A percentile compares a stretch with the other conserved stretches of the same genome.
Evolutionary conservation across 2,329 filamentous ascomycete genomes (phyloP).

Genomic region (Tolypocladium endophyticum): DNA sequence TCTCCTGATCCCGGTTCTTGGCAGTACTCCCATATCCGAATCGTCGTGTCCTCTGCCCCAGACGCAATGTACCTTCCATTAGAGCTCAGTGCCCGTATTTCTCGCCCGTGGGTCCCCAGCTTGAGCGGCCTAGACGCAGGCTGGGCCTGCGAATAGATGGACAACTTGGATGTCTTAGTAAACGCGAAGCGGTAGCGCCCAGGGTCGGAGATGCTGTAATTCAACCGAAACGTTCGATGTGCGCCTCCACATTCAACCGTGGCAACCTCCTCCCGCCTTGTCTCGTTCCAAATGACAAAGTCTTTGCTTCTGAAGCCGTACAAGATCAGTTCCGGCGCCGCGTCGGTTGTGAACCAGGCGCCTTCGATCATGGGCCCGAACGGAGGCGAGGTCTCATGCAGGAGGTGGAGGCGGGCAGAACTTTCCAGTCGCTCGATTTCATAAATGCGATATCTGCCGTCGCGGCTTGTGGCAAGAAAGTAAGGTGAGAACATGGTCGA

Average conservation of each 20-base stretch:
- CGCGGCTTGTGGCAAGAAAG: slow-evolving; percentile 64
- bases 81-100: slow-evolving; percentile 52
- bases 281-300: slow-evolving; percentile 77
- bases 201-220: slow-evolving; percentile 17
- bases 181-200: slow-evolving; percentile 51
- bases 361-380: slow-evolving; percentile 71
- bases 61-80: slow-evolving; percentile 42
- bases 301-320: slow-evolving; percentile 72
- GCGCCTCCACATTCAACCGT: slow-evolving; percentile 74
- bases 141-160: slow-evolving; percentile 32
- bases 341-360: slow-evolving; percentile 41
- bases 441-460: slow-evolving; percentile 65
- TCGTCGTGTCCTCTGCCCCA: slow-evolving; percentile 61
- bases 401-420: slow-evolving; percentile 27
- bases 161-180: slow-evolving; percentile 54
- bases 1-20: slow-evolving; percentile 1
- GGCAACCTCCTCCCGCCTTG: slow-evolving; percentile 56
- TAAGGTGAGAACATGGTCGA: slow-evolving; percentile 19
- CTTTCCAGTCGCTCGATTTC: slow-evolving; percentile 19
- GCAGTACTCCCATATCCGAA: slow-evolving; percentile 58
- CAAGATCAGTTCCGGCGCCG: slow-evolving; percentile 49
- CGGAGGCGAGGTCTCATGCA: slow-evolving; percentile 59
- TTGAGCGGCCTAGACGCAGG: slow-evolving; percentile 41
- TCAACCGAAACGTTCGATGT: slow-evolving; percentile 62
- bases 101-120: slow-evolving; percentile 70